Percentiles rank a stretch among this genome's conserved stretches.
These are phyloP conservation scores for Pistacia atlantica DNA, from an alignment of 345 rosid species.

Conservation along the genomic window DNA sequence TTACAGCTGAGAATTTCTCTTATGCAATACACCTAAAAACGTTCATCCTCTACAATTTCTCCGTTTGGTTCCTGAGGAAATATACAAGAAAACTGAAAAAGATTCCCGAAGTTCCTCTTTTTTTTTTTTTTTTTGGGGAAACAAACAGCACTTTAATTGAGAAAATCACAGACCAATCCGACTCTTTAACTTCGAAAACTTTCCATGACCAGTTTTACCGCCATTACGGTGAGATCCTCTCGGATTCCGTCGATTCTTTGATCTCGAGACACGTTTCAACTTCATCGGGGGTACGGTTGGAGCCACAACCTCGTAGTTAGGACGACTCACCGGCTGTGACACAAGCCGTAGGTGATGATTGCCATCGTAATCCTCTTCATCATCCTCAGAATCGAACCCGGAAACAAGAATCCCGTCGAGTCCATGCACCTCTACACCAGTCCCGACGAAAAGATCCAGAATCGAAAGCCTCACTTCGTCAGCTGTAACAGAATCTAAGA, in stretches of 20 bases:
- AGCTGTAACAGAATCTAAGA: slow-evolving; percentile 15
- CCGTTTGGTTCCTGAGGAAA: too few relatives aligned
- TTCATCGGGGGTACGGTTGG: not conserved
- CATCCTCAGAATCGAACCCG: not conserved
- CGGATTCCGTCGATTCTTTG: not conserved
- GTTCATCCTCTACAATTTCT: too few relatives aligned
- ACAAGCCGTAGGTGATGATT: not conserved
- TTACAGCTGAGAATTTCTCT: too few relatives aligned
- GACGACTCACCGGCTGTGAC: not conserved
- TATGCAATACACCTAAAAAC: too few relatives aligned
- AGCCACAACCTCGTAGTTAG: not conserved
- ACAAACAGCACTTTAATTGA: not conserved
- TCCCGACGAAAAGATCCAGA: slow-evolving; percentile 35
- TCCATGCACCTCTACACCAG: slow-evolving; percentile 37
- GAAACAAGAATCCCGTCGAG: slow-evolving; percentile 37
- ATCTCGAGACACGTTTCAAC: not conserved
- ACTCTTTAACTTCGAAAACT: slow-evolving; percentile 5
- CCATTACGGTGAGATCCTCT: not conserved
- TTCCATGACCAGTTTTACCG: not conserved
- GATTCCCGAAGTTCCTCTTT: too few relatives aligned
- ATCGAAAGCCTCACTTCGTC: slow-evolving; percentile 26
- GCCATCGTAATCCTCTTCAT: not conserved
- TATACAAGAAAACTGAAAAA: too few relatives aligned
- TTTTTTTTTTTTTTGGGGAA: not conserved
- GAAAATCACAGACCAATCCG: not conserved